phyloP scores from a whole-genome alignment of 2,329 filamentous ascomycete species.

The Aspergillus tanneri region DNA sequence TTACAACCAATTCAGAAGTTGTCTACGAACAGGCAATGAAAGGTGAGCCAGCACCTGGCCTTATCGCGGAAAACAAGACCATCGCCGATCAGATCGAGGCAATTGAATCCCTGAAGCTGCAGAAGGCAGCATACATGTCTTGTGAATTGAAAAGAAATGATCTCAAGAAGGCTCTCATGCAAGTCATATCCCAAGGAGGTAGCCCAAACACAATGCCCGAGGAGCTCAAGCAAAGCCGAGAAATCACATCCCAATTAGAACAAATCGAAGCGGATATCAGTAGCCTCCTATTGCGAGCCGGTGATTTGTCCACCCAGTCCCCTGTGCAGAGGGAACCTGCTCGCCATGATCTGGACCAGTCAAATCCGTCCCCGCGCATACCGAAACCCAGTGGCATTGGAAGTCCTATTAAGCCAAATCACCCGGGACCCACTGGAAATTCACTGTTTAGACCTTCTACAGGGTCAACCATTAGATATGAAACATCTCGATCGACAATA shows the following conservation, averaged over 20 bases:
- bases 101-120: constrained; percentile 33
- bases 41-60: constrained; percentile 33
- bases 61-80: constrained; percentile 37
- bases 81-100: constrained; percentile 40
- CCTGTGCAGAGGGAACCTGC: not conserved
- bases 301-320: constrained; percentile 24
- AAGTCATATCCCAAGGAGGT: constrained; percentile 35
- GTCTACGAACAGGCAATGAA: constrained; percentile 41
- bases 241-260: constrained; percentile 34
- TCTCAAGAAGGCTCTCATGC: constrained; percentile 38
- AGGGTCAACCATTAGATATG: not conserved
- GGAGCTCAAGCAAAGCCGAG: constrained; percentile 36
- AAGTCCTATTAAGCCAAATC: not conserved
- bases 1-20: constrained; percentile 37
- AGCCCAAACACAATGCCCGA: constrained; percentile 32
- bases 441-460: constrained; percentile 5
- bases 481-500: constrained; percentile 3
- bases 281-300: constrained; percentile 31
- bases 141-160: constrained; percentile 33
- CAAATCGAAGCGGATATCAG: constrained; percentile 36
- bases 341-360: not conserved
- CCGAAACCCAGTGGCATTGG: not conserved
- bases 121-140: constrained; percentile 28
- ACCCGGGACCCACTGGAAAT: not conserved
- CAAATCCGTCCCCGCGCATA: not conserved